Conservation (phyloP, 2,329 filamentous ascomycete species). For the Hypoxylon sp. region DNA sequence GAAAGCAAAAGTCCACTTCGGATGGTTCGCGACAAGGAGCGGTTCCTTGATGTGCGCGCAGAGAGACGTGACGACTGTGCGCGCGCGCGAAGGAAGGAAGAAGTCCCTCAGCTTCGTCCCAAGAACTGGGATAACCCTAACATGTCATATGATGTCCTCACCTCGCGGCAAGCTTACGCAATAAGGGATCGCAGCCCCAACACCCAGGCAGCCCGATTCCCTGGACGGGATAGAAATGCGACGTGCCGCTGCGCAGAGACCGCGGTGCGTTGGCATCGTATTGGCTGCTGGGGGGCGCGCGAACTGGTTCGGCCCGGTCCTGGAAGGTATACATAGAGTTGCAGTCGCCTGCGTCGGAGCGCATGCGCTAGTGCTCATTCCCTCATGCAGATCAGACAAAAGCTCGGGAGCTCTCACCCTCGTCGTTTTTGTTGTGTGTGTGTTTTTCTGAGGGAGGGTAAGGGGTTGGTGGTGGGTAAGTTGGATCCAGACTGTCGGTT, state of each 20-base stretch:
- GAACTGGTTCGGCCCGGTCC: constrained; percentile 35
- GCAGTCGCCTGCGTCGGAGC: constrained; percentile 39
- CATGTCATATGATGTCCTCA: constrained; percentile 5
- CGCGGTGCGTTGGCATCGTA: constrained; percentile 10
- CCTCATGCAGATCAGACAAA: constrained; percentile 38
- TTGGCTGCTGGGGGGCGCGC: constrained; percentile 22
- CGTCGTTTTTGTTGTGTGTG: background rate
- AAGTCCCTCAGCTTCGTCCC: background rate
- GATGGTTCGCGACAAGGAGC: constrained; percentile 21
- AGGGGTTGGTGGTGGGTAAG: background rate
- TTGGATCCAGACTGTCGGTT: constrained; percentile 44
- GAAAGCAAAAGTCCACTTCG: constrained; percentile 7
- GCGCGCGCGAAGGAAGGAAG: background rate
- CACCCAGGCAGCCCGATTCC: constrained; percentile 10
- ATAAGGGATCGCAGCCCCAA: background rate
- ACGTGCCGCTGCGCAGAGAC: constrained; percentile 9
- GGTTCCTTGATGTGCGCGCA: background rate
- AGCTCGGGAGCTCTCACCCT: constrained; percentile 30
- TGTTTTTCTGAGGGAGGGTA: background rate
- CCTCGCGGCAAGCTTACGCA: constrained; percentile 6
- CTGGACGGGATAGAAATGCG: constrained; percentile 25
- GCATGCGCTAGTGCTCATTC: constrained; percentile 36
- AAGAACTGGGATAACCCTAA: constrained; percentile 3
- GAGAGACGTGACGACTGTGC: background rate
- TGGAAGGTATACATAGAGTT: constrained; percentile 21